A percentile compares a stretch with the other conserved stretches of the same genome.
These are phyloP conservation scores for Akanthomyces muscarius DNA, from an alignment of 2,329 filamentous ascomycete genomes.

Conservation along the genomic window DNA sequence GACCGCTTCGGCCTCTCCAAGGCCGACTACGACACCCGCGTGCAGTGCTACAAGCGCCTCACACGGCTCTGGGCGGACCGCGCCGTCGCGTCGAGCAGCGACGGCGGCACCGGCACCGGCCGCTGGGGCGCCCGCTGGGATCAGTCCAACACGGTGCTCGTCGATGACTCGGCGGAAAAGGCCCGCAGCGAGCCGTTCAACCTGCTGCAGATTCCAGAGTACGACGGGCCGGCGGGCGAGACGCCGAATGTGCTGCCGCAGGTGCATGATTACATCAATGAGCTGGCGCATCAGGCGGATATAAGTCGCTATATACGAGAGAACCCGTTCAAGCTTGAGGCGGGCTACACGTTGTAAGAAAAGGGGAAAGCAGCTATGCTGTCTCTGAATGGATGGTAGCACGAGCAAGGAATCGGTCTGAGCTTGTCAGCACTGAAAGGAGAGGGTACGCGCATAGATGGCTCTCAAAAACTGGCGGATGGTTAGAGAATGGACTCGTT, in stretches of 20 bases:
- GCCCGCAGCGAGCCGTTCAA: constrained; percentile 80
- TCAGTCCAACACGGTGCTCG: constrained; percentile 81
- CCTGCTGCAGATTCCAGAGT: constrained; percentile 76
- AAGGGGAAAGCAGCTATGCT: neutral
- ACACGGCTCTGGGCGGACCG: constrained; percentile 63
- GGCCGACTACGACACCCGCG: constrained; percentile 62
- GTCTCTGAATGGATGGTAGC: neutral
- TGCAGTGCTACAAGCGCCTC: constrained; percentile 89
- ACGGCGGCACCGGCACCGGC: constrained; percentile 36
- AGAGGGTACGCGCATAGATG: neutral
- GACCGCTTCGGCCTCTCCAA: constrained; percentile 66
- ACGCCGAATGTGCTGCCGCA: constrained; percentile 46
- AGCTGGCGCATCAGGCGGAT: constrained; percentile 50
- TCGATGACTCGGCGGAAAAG: constrained; percentile 83
- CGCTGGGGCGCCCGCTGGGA: constrained; percentile 54
- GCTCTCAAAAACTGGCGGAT: no score
- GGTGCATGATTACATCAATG: constrained; percentile 60
- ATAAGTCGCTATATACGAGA: constrained; percentile 58
- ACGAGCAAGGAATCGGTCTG: neutral
- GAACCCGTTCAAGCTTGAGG: constrained; percentile 44
- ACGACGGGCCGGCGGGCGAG: constrained; percentile 47
- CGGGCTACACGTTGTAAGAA: constrained; percentile 22
- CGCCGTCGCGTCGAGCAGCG: constrained; percentile 32
- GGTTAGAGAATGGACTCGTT: no score
- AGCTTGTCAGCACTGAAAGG: neutral